These are phyloP conservation scores for Melastoma candidum DNA, from an alignment of 441 rosid species.

Conservation along the genomic window DNA sequence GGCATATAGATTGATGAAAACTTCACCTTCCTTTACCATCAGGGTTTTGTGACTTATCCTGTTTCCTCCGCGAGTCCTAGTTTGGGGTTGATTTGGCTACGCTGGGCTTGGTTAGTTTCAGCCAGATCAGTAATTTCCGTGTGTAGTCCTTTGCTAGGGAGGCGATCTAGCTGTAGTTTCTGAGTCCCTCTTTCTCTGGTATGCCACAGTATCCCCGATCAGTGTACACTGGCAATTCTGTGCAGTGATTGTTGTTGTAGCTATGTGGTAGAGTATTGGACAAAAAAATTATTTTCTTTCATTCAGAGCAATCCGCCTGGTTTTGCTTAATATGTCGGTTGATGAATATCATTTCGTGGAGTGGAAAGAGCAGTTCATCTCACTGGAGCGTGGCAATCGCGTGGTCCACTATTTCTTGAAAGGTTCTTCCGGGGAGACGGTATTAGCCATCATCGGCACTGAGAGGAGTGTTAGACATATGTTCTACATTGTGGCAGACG, in stretches of 20 bases:
- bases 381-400: conserved; percentile 90
- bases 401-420: conserved; percentile 87
- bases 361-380: conserved; percentile 92
- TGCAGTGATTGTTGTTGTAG: conserved; percentile 5
- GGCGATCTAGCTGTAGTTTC: no score
- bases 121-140: no score
- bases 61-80: no score
- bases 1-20: no score
- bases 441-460: conserved; percentile 82
- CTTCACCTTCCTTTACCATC: no score
- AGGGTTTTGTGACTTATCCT: no score
- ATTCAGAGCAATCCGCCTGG: conserved; percentile 7
- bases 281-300: neutral
- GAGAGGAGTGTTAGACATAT: conserved; percentile 97
- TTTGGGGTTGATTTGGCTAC: no score
- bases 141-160: no score
- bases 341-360: conserved; percentile 56
- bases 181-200: no score
- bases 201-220: no score
- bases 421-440: conserved; percentile 67
- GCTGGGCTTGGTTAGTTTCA: no score
- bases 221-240: no score
- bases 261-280: conserved; percentile 25
- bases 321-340: conserved; percentile 39
- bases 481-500: conserved; percentile 90